A percentile compares a stretch with the other conserved stretches of the same genome.
These are phyloP conservation scores for Chloropicon primus DNA, from an alignment of 139 green algal species.

Conservation along the genomic window DNA sequence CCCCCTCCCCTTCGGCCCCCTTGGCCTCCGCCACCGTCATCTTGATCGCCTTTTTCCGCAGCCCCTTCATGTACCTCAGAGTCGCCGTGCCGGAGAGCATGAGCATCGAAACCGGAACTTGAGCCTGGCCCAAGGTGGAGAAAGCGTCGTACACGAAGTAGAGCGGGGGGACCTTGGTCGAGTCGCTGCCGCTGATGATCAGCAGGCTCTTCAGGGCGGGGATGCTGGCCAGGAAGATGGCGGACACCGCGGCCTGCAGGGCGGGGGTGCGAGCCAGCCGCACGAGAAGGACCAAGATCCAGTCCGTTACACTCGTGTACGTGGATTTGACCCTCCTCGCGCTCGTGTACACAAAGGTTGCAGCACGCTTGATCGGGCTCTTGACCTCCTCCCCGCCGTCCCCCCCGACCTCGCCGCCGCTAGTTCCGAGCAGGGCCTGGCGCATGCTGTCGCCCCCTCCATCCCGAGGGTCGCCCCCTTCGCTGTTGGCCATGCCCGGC, in stretches of 20 bases:
- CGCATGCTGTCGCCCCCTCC: too few relatives aligned
- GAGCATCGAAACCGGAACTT: conserved; percentile 1
- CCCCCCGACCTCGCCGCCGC: too few relatives aligned
- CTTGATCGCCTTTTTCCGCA: not conserved
- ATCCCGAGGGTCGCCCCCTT: too few relatives aligned
- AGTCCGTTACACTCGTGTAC: not conserved
- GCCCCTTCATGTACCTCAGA: not conserved
- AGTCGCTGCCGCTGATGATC: not conserved
- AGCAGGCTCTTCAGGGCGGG: not conserved
- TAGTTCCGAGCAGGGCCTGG: not conserved
- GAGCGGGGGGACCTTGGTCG: not conserved
- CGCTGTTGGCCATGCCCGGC: too few relatives aligned
- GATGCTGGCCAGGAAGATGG: not conserved
- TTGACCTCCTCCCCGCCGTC: not conserved
- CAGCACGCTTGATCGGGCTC: not conserved
- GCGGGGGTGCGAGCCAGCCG: not conserved
- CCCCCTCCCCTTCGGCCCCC: not conserved
- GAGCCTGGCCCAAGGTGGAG: not conserved
- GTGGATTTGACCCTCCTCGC: not conserved
- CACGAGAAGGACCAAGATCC: not conserved
- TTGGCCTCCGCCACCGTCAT: not conserved
- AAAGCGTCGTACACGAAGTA: not conserved
- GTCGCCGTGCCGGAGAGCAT: not conserved
- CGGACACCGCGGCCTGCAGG: not conserved
- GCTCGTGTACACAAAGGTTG: not conserved